Evolutionary conservation across 345 rosid species (phyloP).

Genomic region (Syzygium jambos): DNA sequence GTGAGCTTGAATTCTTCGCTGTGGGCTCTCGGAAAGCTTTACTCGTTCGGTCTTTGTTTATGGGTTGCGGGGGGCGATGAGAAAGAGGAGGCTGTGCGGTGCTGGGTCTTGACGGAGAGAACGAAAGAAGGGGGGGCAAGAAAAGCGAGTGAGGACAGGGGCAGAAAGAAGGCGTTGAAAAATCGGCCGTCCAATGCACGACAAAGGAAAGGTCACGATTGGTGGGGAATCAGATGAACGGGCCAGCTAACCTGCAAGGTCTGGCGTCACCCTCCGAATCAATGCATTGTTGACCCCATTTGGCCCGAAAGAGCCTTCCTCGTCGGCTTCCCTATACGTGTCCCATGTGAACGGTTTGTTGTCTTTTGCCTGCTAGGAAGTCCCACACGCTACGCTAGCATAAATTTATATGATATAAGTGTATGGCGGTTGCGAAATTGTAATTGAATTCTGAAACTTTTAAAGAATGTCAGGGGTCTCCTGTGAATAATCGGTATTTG

Average conservation of each 20-base stretch:
- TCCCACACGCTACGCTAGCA: neutral
- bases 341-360: neutral
- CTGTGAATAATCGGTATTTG: too few relatives aligned
- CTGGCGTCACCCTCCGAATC: neutral
- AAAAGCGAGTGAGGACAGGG: neutral
- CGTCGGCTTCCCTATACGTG: neutral
- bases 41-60: neutral
- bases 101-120: neutral
- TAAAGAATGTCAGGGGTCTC: too few relatives aligned
- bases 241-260: neutral
- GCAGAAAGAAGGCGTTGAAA: neutral
- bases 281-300: neutral
- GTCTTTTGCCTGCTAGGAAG: fast-evolving
- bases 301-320: neutral
- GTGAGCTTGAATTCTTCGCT: neutral
- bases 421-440: neutral
- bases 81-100: too few relatives aligned
- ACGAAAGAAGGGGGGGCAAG: neutral
- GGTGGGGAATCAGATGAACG: neutral
- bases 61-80: neutral
- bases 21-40: neutral
- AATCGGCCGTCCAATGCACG: neutral
- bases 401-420: neutral
- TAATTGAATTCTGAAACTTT: too few relatives aligned
- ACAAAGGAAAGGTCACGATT: neutral